Base-by-base conservation (phyloP, 1,284 basidiomycete genomes). In the Ustilago loliicola region DNA sequence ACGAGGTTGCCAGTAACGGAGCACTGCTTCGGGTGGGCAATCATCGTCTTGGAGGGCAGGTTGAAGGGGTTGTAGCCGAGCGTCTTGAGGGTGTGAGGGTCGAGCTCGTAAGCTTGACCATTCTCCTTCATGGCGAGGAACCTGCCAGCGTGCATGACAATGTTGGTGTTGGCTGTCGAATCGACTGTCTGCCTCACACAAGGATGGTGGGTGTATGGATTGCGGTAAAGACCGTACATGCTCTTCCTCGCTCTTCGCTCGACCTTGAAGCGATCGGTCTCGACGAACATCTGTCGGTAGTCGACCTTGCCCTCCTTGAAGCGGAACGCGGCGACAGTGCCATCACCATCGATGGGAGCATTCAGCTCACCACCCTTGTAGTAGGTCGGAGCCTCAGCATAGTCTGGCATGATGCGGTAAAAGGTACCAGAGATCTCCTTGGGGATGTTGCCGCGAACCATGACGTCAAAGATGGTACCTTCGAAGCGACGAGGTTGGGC, bases 101-200 rank as follows among this genome's bases (percentile, higher is more conserved):
- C 69, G 21, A 76, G 56, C 27, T 72, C 73, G 52, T 70, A 76
- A 10, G 73, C 70, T 13, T 64, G 60, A 23, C 68, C 68, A 30
- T 71, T 68, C 61, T 76, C 73, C 56, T 76, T 76, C 60, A 76
- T 72, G 30, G 73, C 73, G 15, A 76, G 64, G 56, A 76, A 73
- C 6, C 55, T 42, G 11, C 73, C 73, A 23, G 67, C 67, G 60
- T 70, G 68, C 65, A 70, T 68, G 54, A 72, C 68, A 34, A 76
- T 36, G 62, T 75, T 75, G 45, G 72, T 75, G 62, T 75, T 75
- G 59, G 64, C 62, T 8, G 67, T 71, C 25, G 66, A 67, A 23
- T 69, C 69, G 21, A 75, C 53, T 3, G 71, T 66, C 61, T 72
- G 64, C 50, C 67, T 47, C 6, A 75, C 66, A 47, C 69, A 59